Conservation (phyloP, 257 asterid genomes). For the Coffea eugenioides region DNA sequence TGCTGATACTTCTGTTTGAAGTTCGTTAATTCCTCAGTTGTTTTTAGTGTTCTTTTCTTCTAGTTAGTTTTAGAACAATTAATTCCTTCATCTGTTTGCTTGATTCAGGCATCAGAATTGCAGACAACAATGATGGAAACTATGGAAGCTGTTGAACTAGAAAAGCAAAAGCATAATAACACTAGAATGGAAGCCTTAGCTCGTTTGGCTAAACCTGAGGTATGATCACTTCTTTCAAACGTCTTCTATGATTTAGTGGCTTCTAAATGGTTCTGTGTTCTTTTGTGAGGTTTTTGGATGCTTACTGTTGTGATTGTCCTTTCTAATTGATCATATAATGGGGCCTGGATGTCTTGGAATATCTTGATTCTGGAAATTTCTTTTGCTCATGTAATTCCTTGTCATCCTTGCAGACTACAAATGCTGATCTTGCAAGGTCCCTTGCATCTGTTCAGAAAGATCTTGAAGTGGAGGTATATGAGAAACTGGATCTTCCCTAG, state of each 20-base stretch:
- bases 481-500: constrained; percentile 15
- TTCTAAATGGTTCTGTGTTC: constrained; percentile 3
- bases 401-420: constrained; percentile 56
- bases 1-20: neutral
- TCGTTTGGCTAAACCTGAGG: constrained; percentile 83
- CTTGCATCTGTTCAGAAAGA: constrained; percentile 74
- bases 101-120: constrained; percentile 75
- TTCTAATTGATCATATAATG: neutral
- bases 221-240: constrained; percentile 15
- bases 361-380: neutral
- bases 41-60: neutral
- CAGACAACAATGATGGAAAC: constrained; percentile 91
- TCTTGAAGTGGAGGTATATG: constrained; percentile 80
- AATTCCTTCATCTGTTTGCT: neutral
- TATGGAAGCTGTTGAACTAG: constrained; percentile 94
- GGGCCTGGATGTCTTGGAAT: neutral
- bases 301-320: neutral
- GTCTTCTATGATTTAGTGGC: constrained; percentile 16
- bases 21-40: neutral
- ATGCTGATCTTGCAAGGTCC: constrained; percentile 88
- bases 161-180: constrained; percentile 88
- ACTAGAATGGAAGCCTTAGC: constrained; percentile 91
- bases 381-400: constrained; percentile 11
- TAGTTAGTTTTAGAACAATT: neutral
- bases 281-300: neutral